A percentile compares a stretch with the other conserved stretches of the same genome.
phyloP scores from a whole-genome alignment of 345 rosid species.

The Eucalyptus pauciflora region DNA sequence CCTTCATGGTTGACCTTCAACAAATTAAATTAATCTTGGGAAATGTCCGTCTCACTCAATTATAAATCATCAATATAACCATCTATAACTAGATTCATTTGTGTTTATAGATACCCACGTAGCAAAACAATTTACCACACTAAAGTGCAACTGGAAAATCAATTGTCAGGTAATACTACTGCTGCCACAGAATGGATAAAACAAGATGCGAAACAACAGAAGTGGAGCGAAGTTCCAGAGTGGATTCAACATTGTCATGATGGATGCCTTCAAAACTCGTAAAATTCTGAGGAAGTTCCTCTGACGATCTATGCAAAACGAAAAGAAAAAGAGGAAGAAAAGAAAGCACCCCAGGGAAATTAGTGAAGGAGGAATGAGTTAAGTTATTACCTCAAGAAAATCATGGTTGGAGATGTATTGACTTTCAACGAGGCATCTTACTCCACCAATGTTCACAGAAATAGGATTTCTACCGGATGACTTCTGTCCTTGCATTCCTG shows the following conservation, averaged over 20 bases:
- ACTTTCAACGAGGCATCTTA: constrained; percentile 48
- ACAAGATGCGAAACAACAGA: not conserved
- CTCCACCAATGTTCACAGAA: constrained; percentile 46
- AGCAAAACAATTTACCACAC: not conserved
- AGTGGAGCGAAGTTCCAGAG: not conserved
- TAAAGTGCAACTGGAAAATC: not conserved
- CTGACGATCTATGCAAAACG: not conserved
- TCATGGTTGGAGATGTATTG: constrained; percentile 80
- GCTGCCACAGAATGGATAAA: not conserved
- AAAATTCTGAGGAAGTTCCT: not conserved
- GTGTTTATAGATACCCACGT: not conserved
- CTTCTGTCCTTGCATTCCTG: constrained; percentile 23
- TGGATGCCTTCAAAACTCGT: not conserved
- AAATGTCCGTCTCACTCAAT: not conserved
- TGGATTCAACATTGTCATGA: not conserved
- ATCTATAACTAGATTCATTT: not conserved
- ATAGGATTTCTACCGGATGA: constrained; percentile 15
- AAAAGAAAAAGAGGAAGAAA: not conserved
- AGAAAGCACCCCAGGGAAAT: not conserved
- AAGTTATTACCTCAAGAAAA: constrained; percentile 52
- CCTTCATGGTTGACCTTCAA: not conserved
- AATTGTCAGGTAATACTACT: not conserved
- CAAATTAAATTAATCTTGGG: not conserved
- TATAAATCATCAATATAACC: not conserved
- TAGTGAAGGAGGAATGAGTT: not conserved